Base-by-base conservation (phyloP, 2,329 filamentous ascomycete species). In the Apiospora saccharicola region DNA sequence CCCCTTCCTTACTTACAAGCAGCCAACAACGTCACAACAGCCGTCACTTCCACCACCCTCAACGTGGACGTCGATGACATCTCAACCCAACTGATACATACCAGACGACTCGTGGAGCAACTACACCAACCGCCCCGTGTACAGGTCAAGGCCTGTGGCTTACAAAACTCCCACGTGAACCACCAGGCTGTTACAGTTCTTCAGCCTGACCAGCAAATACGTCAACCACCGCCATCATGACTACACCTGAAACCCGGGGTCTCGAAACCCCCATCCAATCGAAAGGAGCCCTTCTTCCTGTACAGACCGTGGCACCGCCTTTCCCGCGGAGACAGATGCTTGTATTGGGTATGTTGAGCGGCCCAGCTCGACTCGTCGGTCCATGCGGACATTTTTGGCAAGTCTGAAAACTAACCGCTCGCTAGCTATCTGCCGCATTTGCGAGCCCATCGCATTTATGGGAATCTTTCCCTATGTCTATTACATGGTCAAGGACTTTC, bases 401-500 rank as follows among this genome's bases (percentile, higher is more conserved):
- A 41, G 57, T 13, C 16, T 37, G 16, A 8, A 44, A 44, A 46
- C 41, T 71, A 49, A 67, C 43, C 10, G 13, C 13, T 68, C 70
- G 71, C 76, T 75, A 97, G 95, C 95, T 67, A 88, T 98, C 79
- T 98, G 95, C 84, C 92, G 96, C 80, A 96, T 99, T 86, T 98
- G 95, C 87, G 96, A 99, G 82, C 96, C 96, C 70, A 98, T 99
- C 82, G 96, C 96, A 7, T 98, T 99, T 87, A 98, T 98, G 94
- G 98, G 95, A 71, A 98, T 98, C 77, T 98, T 99, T 81, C 96
- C 96, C 1, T 99, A 98, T 83, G 95, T 97, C 77, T 98, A 98
- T 86, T 96, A 93, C 86, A 98, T 99, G 96, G 93, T 98, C 77
- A 88, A 95, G 78, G 94, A 95, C 74, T 98, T 98, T 83, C 87